These are phyloP conservation scores for Camellia granthamiana DNA, from an alignment of 148 eudicot species.

Conservation along the genomic window DNA sequence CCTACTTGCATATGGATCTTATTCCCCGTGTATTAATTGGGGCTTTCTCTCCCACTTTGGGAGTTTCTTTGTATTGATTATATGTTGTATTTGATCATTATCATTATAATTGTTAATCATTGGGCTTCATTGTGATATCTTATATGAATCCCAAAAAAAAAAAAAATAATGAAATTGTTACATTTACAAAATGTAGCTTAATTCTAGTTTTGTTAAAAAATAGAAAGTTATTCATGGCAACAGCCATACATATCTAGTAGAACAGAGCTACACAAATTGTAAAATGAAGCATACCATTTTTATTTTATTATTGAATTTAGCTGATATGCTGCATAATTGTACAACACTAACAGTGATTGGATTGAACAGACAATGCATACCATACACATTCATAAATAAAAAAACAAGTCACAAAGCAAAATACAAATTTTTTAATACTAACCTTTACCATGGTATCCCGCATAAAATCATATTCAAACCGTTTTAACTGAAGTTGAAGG, in stretches of 20 bases:
- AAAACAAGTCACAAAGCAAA: neutral
- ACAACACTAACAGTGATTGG: neutral
- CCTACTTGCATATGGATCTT: no score
- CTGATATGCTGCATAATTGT: neutral
- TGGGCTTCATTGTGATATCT: no score
- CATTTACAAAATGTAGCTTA: neutral
- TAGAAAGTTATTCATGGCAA: neutral
- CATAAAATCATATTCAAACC: slow-evolving; percentile 43
- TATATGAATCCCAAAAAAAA: no score
- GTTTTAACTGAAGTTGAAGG: slow-evolving; percentile 40
- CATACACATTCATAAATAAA: neutral
- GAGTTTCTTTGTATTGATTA: no score
- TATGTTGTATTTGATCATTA: no score
- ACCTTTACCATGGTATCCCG: slow-evolving; percentile 39
- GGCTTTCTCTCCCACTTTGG: no score
- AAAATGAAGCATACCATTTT: neutral
- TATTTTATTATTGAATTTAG: neutral
- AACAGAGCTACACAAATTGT: neutral
- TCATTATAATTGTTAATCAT: no score
- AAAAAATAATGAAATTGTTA: no score
- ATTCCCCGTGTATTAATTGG: no score
- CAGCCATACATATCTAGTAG: neutral
- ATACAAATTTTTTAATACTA: slow-evolving; percentile 2
- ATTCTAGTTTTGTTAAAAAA: neutral
- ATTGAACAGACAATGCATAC: neutral